These are phyloP conservation scores for Poronia punctata DNA, from an alignment of 495 filamentous ascomycete genomes.

Conservation along the genomic window DNA sequence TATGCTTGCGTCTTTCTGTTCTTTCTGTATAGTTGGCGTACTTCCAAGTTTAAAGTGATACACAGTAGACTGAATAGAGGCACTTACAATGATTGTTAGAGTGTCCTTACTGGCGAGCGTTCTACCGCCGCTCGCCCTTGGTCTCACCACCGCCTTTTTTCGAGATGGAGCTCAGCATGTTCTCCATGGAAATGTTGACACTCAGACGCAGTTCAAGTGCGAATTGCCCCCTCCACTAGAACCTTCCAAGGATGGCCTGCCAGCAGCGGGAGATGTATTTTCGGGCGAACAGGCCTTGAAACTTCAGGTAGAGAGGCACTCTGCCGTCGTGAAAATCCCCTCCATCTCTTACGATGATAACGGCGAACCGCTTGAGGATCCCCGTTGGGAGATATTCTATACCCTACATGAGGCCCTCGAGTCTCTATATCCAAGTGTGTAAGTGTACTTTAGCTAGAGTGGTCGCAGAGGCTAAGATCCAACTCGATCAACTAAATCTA, in stretches of 20 bases:
- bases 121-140: constrained; percentile 9
- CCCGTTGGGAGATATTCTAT: constrained; percentile 31
- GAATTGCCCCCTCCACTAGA: constrained; percentile 21
- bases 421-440: constrained; percentile 28
- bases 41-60: too few relatives aligned
- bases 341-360: constrained; percentile 30
- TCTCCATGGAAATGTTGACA: constrained; percentile 5
- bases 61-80: too few relatives aligned
- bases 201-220: constrained; percentile 15
- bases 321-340: constrained; percentile 28
- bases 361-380: constrained; percentile 27
- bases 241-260: constrained; percentile 26
- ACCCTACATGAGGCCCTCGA: constrained; percentile 24
- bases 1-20: too few relatives aligned
- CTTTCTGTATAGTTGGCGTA: too few relatives aligned
- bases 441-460: constrained; percentile 11
- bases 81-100: constrained; percentile 14
- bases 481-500: not conserved
- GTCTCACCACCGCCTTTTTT: too few relatives aligned
- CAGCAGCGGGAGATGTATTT: constrained; percentile 25
- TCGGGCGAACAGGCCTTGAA: constrained; percentile 21
- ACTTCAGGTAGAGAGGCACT: constrained; percentile 29
- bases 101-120: constrained; percentile 16
- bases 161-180: constrained; percentile 7
- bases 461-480: not conserved